Conservation (phyloP, 2,329 filamentous ascomycete genomes). For the Apiospora kogelbergensis region DNA sequence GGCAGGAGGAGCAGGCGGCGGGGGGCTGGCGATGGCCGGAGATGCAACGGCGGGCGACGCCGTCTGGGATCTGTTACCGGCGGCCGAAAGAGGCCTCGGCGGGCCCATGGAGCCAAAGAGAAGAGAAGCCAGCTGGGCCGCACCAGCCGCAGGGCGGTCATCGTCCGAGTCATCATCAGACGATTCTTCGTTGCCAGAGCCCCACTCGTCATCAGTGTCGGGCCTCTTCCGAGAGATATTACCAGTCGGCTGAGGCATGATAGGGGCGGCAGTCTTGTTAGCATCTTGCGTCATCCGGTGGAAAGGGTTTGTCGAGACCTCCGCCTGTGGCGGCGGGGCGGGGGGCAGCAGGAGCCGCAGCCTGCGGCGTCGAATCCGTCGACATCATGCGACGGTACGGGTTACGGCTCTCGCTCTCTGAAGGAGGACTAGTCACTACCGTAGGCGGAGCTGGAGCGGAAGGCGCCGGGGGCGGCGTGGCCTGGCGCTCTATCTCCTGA, state of each 20-base stretch:
- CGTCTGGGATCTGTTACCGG: constrained; percentile 64
- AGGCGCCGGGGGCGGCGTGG: constrained; percentile 50
- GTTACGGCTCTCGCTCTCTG: constrained; percentile 82
- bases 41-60: constrained; percentile 40
- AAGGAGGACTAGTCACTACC: constrained; percentile 52
- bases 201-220: constrained; percentile 72
- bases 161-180: constrained; percentile 74
- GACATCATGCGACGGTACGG: constrained; percentile 91
- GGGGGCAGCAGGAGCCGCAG: constrained; percentile 45
- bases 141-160: constrained; percentile 75
- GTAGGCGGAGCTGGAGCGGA: constrained; percentile 50
- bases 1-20: constrained; percentile 19
- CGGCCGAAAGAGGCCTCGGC: constrained; percentile 81
- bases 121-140: constrained; percentile 90
- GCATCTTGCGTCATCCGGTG: constrained; percentile 75
- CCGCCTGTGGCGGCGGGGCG: constrained; percentile 43
- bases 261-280: constrained; percentile 39
- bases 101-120: constrained; percentile 97
- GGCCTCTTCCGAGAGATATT: constrained; percentile 54
- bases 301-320: constrained; percentile 92
- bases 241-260: constrained; percentile 47
- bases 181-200: constrained; percentile 63
- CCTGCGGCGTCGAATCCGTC: constrained; percentile 45
- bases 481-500: constrained; percentile 46
- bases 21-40: constrained; percentile 31